These are phyloP conservation scores for Dacryopinax spathularia DNA, from an alignment of 768 basidiomycete genomes.

Conservation along the genomic window DNA sequence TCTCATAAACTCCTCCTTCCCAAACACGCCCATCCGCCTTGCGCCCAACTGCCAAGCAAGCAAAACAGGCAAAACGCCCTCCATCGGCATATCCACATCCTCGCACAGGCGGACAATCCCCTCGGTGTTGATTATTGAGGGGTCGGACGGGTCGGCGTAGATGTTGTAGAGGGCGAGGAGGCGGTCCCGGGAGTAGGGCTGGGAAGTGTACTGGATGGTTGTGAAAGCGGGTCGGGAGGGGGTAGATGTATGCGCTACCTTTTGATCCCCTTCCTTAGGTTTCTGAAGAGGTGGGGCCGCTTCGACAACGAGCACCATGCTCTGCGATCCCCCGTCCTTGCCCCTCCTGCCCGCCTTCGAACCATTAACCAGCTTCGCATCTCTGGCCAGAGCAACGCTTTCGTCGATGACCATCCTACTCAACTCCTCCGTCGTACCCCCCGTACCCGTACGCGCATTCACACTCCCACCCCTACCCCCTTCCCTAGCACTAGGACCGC, in stretches of 20 bases:
- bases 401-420: constrained; percentile 33
- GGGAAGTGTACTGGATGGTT: not conserved
- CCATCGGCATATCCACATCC: constrained; percentile 57
- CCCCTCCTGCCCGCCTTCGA: not conserved
- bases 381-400: constrained; percentile 32
- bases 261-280: no score
- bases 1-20: constrained; percentile 53
- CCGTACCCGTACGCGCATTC: no score
- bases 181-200: constrained; percentile 37
- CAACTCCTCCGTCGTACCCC: no score
- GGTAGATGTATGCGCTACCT: no score
- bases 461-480: no score
- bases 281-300: no score
- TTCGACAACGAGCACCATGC: no score
- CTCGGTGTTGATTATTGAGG: constrained; percentile 47
- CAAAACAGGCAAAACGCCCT: constrained; percentile 56
- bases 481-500: no score
- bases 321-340: not conserved
- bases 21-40: constrained; percentile 58
- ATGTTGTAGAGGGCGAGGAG: constrained; percentile 43
- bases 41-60: constrained; percentile 62
- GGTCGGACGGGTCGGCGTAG: constrained; percentile 38
- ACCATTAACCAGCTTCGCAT: constrained; percentile 26
- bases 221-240: not conserved
- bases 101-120: constrained; percentile 58